Percentiles rank a stretch among this genome's conserved stretches.
phyloP scores from a whole-genome alignment of 2,329 filamentous ascomycete genomes.

The Aspergillus ibericus region DNA sequence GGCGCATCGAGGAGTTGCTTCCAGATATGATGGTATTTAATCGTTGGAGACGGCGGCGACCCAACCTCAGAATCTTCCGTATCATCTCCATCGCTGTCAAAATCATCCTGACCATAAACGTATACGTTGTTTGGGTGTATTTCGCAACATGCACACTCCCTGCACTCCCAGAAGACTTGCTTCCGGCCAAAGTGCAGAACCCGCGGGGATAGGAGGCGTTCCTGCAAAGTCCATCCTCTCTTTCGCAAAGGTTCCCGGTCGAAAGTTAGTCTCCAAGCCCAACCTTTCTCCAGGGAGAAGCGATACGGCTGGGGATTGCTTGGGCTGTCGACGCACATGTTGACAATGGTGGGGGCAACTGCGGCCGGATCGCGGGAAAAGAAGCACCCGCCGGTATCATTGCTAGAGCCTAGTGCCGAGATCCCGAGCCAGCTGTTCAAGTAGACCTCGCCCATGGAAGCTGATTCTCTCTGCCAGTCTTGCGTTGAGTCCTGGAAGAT shows the following conservation, averaged over 20 bases:
- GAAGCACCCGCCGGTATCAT: neutral
- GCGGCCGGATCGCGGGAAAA: neutral
- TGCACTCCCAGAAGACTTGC: neutral
- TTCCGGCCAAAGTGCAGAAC: neutral
- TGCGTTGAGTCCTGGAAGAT: neutral
- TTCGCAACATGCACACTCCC: neutral
- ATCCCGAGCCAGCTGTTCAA: neutral
- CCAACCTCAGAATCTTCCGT: neutral
- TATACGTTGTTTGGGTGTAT: neutral
- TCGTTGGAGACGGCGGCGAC: neutral
- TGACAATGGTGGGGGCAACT: neutral
- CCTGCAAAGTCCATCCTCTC: neutral
- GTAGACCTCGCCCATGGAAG: neutral
- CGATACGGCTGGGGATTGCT: neutral
- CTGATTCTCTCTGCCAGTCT: neutral
- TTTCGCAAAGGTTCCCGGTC: neutral
- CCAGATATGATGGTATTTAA: neutral
- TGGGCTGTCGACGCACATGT: neutral
- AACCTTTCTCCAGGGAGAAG: neutral
- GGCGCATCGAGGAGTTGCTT: neutral
- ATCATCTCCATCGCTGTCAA: neutral
- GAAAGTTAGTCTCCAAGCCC: neutral
- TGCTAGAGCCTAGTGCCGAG: neutral
- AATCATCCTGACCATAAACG: neutral
- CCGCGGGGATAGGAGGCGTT: neutral